Evolutionary conservation across 371 early-diverging fungal species (phyloP).

Genomic region (Capniomyces stellatus): DNA sequence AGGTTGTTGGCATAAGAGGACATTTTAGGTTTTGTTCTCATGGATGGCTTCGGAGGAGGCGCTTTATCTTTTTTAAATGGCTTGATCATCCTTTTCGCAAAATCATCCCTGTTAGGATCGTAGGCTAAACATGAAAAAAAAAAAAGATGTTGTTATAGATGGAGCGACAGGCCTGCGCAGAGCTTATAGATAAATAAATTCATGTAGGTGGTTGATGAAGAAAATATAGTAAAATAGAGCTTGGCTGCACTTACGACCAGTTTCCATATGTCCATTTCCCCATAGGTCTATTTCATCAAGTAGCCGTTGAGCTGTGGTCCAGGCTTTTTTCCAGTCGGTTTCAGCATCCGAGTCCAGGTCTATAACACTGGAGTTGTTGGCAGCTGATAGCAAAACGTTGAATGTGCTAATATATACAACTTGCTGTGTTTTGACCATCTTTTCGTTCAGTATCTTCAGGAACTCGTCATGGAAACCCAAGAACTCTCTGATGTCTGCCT

Average conservation of each 20-base stretch:
- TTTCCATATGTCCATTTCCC: conserved; percentile 9
- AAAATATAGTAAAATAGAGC: neutral
- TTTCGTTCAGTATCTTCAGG: conserved; percentile 36
- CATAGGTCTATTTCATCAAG: conserved; percentile 14
- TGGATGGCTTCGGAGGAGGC: neutral
- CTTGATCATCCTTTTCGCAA: neutral
- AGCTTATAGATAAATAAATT: too few relatives aligned
- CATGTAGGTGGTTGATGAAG: too few relatives aligned
- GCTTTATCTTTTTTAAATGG: neutral
- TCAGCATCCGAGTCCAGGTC: conserved; percentile 12
- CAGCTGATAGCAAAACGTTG: conserved; percentile 11
- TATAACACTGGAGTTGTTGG: conserved; percentile 11
- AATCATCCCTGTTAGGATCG: neutral
- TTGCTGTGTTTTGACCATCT: conserved; percentile 35
- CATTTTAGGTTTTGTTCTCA: neutral
- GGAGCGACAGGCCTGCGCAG: too few relatives aligned
- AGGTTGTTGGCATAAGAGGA: too few relatives aligned
- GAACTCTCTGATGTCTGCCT: conserved; percentile 30
- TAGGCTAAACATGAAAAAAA: neutral
- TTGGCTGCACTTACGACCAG: neutral
- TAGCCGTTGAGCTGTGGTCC: conserved; percentile 11
- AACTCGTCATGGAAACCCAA: conserved; percentile 29
- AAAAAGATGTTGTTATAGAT: too few relatives aligned
- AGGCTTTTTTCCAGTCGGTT: conserved; percentile 18
- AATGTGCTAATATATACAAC: conserved; percentile 25